Conservation (phyloP, 352 stramenopile species). For the Globisporangium viniferum region DNA sequence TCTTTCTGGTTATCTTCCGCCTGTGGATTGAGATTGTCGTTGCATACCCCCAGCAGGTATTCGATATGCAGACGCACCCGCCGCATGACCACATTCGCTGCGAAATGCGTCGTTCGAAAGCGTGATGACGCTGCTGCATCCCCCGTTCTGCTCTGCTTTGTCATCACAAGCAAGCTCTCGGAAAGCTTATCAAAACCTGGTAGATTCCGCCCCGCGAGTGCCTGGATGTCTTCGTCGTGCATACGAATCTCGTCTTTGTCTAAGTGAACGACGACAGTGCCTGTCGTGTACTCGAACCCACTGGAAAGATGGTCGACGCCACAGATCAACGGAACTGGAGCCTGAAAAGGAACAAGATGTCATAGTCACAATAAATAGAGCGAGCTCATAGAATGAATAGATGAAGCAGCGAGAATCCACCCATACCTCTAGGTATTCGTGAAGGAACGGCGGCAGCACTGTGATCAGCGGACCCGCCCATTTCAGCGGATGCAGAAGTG, state of each 20-base stretch:
- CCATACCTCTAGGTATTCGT: slow-evolving; percentile 53
- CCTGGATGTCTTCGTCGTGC: slow-evolving; percentile 31
- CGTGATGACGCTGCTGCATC: neutral
- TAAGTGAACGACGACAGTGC: slow-evolving; percentile 35
- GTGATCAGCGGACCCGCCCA: slow-evolving; percentile 56
- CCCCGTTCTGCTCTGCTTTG: slow-evolving; percentile 19
- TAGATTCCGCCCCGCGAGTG: slow-evolving; percentile 20
- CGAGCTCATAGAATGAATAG: neutral
- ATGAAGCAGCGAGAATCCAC: neutral
- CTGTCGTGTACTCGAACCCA: slow-evolving; percentile 34
- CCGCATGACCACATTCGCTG: slow-evolving; percentile 44
- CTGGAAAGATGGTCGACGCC: slow-evolving; percentile 39
- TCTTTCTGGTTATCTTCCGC: slow-evolving; percentile 10
- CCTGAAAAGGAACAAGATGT: slow-evolving; percentile 17
- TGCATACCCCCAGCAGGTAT: slow-evolving; percentile 26
- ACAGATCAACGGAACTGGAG: slow-evolving; percentile 50
- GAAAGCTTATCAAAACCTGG: slow-evolving; percentile 29
- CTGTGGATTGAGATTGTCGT: neutral
- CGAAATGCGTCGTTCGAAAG: slow-evolving; percentile 21
- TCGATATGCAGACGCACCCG: slow-evolving; percentile 43
- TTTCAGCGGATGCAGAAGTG: slow-evolving; percentile 39
- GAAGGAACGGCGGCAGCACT: slow-evolving; percentile 39
- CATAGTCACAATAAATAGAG: neutral
- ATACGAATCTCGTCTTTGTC: slow-evolving; percentile 27
- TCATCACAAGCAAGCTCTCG: slow-evolving; percentile 33